A percentile compares a stretch with the other conserved stretches of the same genome.
Conservation (phyloP, 768 basidiomycete species). For the Termitomyces sp. region DNA sequence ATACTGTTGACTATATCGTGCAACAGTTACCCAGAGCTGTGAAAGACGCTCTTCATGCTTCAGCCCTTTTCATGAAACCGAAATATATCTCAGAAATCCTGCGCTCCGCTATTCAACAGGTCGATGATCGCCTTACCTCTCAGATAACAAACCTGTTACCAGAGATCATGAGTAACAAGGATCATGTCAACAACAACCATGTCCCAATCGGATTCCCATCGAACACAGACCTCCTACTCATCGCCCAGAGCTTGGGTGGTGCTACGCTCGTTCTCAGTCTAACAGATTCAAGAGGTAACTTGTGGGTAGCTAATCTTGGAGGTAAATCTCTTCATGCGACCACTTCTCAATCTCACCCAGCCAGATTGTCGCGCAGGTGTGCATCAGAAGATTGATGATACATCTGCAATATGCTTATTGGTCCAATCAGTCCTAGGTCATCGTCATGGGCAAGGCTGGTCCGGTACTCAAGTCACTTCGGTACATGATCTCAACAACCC, state of each 20-base stretch:
- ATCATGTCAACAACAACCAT: constrained; percentile 4
- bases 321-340: constrained; percentile 12
- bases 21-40: constrained; percentile 5
- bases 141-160: constrained; percentile 45
- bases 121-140: constrained; percentile 41
- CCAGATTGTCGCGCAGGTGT: constrained; percentile 15
- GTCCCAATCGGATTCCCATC: not conserved
- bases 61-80: not conserved
- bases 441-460: constrained; percentile 32
- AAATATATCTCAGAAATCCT: constrained; percentile 4
- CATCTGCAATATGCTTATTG: not conserved
- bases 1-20: constrained; percentile 10
- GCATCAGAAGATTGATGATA: not conserved
- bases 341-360: not conserved
- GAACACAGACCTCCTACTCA: constrained; percentile 1
- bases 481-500: constrained; percentile 40
- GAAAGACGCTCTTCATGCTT: not conserved
- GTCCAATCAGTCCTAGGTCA: constrained; percentile 5
- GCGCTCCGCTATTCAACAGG: constrained; percentile 6
- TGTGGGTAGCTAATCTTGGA: constrained; percentile 62
- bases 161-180: constrained; percentile 14
- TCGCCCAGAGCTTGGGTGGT: constrained; percentile 43
- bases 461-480: constrained; percentile 35
- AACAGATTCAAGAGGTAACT: constrained; percentile 41
- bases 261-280: constrained; percentile 52